Percentiles rank a stretch among this genome's conserved stretches.
Conservation (phyloP, 2,329 filamentous ascomycete genomes). For the Penicillium sumatraense region DNA sequence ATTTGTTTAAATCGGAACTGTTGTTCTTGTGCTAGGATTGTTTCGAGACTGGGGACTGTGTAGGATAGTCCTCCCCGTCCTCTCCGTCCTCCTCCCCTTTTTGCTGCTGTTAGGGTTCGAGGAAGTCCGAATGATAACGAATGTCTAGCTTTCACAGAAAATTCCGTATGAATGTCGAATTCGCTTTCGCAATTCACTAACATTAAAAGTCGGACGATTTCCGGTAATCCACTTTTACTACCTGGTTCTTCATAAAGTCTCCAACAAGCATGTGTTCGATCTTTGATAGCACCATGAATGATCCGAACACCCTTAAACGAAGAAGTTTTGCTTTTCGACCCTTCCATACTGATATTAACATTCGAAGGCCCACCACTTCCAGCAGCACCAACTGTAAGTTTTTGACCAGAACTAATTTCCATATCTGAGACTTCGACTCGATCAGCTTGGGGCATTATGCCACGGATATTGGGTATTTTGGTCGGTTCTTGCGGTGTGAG, state of each 20-base stretch:
- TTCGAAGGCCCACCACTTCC: background rate
- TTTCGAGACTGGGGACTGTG: background rate
- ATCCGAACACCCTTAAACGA: background rate
- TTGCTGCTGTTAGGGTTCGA: background rate
- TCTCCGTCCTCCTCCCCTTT: too few species aligned
- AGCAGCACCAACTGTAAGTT: background rate
- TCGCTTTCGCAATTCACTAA: background rate
- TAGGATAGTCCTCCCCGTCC: too few species aligned
- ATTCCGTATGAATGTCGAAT: background rate
- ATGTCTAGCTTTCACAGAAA: background rate
- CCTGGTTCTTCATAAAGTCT: background rate
- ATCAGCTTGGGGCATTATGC: background rate
- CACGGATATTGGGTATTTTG: too few species aligned
- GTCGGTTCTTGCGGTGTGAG: too few species aligned
- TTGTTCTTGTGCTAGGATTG: background rate
- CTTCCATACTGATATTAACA: background rate
- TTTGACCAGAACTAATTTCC: background rate
- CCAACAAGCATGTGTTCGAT: background rate
- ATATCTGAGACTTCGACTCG: background rate
- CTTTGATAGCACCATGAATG: background rate
- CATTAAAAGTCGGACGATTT: background rate
- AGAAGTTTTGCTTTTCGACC: background rate
- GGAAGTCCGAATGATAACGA: background rate
- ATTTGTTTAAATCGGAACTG: background rate
- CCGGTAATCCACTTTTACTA: background rate